phyloP scores from a whole-genome alignment of 495 filamentous ascomycete genomes.

The Lichenothelia convexa region DNA sequence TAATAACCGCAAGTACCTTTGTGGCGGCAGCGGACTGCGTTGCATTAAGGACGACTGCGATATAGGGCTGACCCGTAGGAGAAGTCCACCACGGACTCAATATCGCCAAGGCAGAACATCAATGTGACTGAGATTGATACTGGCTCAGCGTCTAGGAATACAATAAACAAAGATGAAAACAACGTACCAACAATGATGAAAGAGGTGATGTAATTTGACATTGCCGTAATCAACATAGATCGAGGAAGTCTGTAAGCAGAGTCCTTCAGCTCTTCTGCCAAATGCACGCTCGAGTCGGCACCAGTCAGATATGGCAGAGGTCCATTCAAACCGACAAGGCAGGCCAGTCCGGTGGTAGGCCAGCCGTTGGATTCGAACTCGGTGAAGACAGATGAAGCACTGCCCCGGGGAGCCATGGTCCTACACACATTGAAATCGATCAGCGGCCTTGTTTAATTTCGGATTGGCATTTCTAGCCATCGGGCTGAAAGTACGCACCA shows the following conservation, averaged over 20 bases:
- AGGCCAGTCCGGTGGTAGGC: constrained; percentile 10
- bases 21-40: constrained; percentile 27
- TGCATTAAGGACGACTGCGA: constrained; percentile 35
- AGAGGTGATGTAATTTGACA: constrained; percentile 29
- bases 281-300: constrained; percentile 4
- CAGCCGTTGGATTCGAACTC: constrained; percentile 13
- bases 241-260: constrained; percentile 25
- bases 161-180: too few relatives aligned
- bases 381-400: constrained; percentile 15
- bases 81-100: constrained; percentile 16
- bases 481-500: too few relatives aligned
- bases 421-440: too few relatives aligned
- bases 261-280: constrained; percentile 28
- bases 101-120: constrained; percentile 24
- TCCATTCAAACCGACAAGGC: constrained; percentile 7
- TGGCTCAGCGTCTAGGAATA: too few relatives aligned
- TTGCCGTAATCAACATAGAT: constrained; percentile 24
- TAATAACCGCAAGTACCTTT: constrained; percentile 30
- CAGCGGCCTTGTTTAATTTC: too few relatives aligned
- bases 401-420: constrained; percentile 15
- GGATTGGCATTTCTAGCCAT: too few relatives aligned
- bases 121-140: constrained; percentile 24
- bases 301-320: constrained; percentile 1
- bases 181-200: too few relatives aligned
- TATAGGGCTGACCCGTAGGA: constrained; percentile 31